Conservation (phyloP, 371 early-diverging fungal genomes). For the Lichtheimia corymbifera region DNA sequence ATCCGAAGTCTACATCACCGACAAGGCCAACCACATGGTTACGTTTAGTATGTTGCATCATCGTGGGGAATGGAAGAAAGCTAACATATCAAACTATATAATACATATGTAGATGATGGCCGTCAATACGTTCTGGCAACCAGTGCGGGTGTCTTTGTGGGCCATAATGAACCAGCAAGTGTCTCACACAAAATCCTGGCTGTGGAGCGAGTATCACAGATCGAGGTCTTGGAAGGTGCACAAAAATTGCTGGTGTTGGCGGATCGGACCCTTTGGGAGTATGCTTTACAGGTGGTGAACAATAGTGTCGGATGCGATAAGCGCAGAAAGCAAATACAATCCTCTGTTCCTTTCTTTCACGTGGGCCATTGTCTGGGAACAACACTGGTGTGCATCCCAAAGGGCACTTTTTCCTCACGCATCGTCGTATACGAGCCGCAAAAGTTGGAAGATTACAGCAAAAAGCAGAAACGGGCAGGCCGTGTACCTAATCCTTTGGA, state of each 20-base stretch:
- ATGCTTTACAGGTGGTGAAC: conserved; percentile 33
- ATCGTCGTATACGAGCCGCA: conserved; percentile 34
- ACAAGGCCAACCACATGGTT: conserved; percentile 34
- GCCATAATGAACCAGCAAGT: conserved; percentile 26
- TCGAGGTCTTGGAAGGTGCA: conserved; percentile 37
- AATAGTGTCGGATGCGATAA: conserved; percentile 15
- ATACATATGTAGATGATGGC: conserved; percentile 28
- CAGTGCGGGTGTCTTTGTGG: conserved; percentile 46
- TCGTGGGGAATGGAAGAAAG: neutral
- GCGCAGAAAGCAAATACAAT: conserved; percentile 16
- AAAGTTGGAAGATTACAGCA: conserved; percentile 16
- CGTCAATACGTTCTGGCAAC: conserved; percentile 41
- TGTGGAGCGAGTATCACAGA: conserved; percentile 36
- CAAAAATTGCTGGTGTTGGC: conserved; percentile 41
- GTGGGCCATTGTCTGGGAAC: conserved; percentile 32
- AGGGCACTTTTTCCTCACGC: conserved; percentile 18
- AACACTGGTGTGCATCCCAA: conserved; percentile 37
- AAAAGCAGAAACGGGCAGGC: neutral
- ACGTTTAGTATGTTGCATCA: conserved; percentile 36
- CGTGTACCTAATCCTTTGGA: conserved; percentile 12
- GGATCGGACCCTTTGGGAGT: conserved; percentile 40
- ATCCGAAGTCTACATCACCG: conserved; percentile 21
- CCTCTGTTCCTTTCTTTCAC: conserved; percentile 39
- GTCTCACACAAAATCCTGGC: conserved; percentile 34
- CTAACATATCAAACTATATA: neutral